Conservation (phyloP, 2,329 filamentous ascomycete species). For the Tricladium varicosporioides region DNA sequence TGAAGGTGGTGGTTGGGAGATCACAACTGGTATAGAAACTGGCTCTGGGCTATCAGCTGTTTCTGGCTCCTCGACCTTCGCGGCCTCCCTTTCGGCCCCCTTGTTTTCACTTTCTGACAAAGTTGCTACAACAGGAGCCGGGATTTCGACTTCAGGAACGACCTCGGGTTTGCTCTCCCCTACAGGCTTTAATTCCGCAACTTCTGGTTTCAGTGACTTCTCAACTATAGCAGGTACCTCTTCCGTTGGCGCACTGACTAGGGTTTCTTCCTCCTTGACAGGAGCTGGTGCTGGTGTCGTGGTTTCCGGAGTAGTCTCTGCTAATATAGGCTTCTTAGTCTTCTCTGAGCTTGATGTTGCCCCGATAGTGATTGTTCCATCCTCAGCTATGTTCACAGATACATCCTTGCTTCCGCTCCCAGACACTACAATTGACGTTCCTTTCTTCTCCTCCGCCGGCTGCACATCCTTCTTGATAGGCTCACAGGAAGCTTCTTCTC, state of each 20-base stretch:
- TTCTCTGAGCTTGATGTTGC: neutral
- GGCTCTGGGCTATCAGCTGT: neutral
- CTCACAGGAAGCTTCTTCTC: neutral
- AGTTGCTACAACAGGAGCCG: too few relatives aligned
- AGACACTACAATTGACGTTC: neutral
- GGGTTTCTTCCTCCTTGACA: too few relatives aligned
- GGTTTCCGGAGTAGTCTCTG: neutral
- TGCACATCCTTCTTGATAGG: neutral
- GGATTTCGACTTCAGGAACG: too few relatives aligned
- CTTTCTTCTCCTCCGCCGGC: neutral
- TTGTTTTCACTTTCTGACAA: too few relatives aligned
- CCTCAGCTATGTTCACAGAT: slow-evolving; percentile 9
- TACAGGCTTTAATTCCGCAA: too few relatives aligned
- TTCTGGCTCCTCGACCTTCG: neutral
- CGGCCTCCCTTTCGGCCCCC: too few relatives aligned
- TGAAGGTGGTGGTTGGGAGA: neutral
- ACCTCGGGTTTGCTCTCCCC: too few relatives aligned
- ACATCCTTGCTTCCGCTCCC: neutral
- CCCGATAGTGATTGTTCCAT: slow-evolving; percentile 12
- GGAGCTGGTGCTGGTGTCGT: neutral
- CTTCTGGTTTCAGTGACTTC: too few relatives aligned
- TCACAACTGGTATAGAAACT: too few relatives aligned
- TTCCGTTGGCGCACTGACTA: too few relatives aligned
- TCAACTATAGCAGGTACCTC: too few relatives aligned
- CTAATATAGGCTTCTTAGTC: neutral